Base-by-base conservation (phyloP, 331 rosid species). In the Malus hybrid region DNA sequence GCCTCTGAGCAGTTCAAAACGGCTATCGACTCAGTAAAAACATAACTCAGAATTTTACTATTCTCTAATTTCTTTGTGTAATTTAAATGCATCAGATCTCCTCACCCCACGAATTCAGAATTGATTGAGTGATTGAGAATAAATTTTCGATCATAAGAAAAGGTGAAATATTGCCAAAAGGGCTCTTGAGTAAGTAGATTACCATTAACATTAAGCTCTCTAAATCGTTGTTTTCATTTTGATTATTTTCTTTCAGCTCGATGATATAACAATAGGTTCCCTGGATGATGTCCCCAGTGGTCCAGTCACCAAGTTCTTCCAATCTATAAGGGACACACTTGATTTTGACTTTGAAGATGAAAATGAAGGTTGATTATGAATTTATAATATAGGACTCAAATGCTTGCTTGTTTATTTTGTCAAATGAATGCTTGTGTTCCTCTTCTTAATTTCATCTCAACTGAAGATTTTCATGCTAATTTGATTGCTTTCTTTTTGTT, bases 281-380 rank as follows among this genome's bases (percentile, higher is more conserved):
- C 83, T 92, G 77, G 99, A 94, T 86, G 99, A 94, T 68, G 81
- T 94, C 75, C 96, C 99, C 16, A 83, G 84, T 65, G 96, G 90
- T 71, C 91, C 99, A 62, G 76, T 94, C 82, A 77, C 85, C 71
- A 78, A 83, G 14, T 94, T 94, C 91, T 94, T 94, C 84, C 81
- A 93, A 84, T 92, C 97, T 42, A 65, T 94, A 73, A 87, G 96
- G 86, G 87, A 83, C 80, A 94, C 99, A 73, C 99, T 94, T 80
- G 99, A 94, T 86, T 94, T 94, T 85, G 99, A 94, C 81, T 94
- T 90, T 76, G 92, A 90, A 85, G 97, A 94, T 85, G 97, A 92
- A 12, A 90, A 87, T 79, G 96, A 90, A 88, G 97, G 99, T 90
- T 78, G 65, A 80, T 78, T 14, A 44, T 44, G 15, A 11, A 44